phyloP scores from a whole-genome alignment of 2,329 filamentous ascomycete genomes.

The Fusarium sacchari region DNA sequence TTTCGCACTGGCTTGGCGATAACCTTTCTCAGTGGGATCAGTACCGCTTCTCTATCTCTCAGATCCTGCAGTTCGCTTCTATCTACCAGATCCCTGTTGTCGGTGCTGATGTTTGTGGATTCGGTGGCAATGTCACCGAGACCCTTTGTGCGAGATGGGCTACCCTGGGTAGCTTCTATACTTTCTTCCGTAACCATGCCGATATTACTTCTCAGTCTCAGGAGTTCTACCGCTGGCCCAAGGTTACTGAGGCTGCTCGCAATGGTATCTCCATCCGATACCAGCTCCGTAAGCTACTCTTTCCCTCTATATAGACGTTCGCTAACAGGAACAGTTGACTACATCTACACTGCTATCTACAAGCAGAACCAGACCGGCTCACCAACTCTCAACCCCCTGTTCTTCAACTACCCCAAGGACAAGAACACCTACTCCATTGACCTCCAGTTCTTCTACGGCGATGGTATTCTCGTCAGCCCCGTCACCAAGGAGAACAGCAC shows the following conservation, averaged over 20 bases:
- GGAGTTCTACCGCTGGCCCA: slow-evolving; percentile 74
- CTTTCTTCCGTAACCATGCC: slow-evolving; percentile 76
- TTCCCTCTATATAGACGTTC: rapidly evolving
- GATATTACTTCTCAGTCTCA: slow-evolving; percentile 57
- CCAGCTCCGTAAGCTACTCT: slow-evolving; percentile 55
- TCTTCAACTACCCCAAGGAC: slow-evolving; percentile 72
- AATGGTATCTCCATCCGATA: slow-evolving; percentile 76
- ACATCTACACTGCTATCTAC: slow-evolving; percentile 77
- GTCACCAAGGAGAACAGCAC: slow-evolving; percentile 57
- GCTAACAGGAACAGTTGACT: slow-evolving; percentile 62
- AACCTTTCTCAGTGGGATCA: slow-evolving; percentile 61
- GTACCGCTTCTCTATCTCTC: slow-evolving; percentile 67
- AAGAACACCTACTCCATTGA: slow-evolving; percentile 56
- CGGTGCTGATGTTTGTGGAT: slow-evolving; percentile 82
- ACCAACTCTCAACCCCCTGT: slow-evolving; percentile 74
- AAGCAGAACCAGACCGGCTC: slow-evolving; percentile 68
- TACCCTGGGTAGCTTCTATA: slow-evolving; percentile 71
- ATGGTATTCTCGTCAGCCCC: slow-evolving; percentile 57
- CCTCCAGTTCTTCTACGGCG: slow-evolving; percentile 60
- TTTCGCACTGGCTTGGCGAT: slow-evolving; percentile 69
- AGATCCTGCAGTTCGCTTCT: slow-evolving; percentile 69
- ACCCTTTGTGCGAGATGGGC: slow-evolving; percentile 64
- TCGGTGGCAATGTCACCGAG: slow-evolving; percentile 63
- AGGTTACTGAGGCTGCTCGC: slow-evolving; percentile 69
- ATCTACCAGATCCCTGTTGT: slow-evolving; percentile 76